Evolutionary conservation across 345 rosid genomes (phyloP), one percentile per base, ranked within the genome.

Genomic region (Eucalyptus fibrosa): DNA sequence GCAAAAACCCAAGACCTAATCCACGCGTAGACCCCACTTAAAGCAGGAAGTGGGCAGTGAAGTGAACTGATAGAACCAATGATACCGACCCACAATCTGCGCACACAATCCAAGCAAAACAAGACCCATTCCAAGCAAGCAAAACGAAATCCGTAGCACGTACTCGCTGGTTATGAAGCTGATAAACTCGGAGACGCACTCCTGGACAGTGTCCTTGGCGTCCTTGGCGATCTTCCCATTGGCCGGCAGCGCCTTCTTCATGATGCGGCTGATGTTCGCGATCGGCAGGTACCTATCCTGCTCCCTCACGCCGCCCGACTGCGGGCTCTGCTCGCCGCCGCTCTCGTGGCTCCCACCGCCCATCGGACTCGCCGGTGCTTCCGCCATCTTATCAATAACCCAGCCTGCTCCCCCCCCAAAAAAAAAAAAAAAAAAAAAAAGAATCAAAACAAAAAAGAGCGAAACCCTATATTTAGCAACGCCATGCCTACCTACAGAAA

Each of bases 121-220:
- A 32, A 32, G 45, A 51, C 55, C 44, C 18, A 24, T 32, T 51
- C 26, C 55, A 86, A 32, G 16, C 56, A 34, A 51, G 44, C 56
- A 51, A 51, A 50, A 11, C 44, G 44, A 51, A 50, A 50, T 51
- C 45, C 2, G 30, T 11, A 77, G 45, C 50, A 49, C 96, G 50
- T 92, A 98, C 99, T 98, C 99, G 99, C 98, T 97, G 89, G 99
- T 98, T 91, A 98, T 90, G 94, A 98, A 98, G 94, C 98, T 96
- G 91, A 98, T 98, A 91, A 98, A 97, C 93, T 98, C 98, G 21
- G 99, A 98, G 65, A 98, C 98, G 87, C 99, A 98, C 88, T 98
- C 99, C 93, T 98, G 99, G 26, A 98, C 96, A 90, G 96, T 97
- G 92, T 98, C 99, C 90, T 98, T 98, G 28, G 98, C 98, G 50